Conservation (phyloP, 495 filamentous ascomycete species). For the Achaetomiella virescens region DNA sequence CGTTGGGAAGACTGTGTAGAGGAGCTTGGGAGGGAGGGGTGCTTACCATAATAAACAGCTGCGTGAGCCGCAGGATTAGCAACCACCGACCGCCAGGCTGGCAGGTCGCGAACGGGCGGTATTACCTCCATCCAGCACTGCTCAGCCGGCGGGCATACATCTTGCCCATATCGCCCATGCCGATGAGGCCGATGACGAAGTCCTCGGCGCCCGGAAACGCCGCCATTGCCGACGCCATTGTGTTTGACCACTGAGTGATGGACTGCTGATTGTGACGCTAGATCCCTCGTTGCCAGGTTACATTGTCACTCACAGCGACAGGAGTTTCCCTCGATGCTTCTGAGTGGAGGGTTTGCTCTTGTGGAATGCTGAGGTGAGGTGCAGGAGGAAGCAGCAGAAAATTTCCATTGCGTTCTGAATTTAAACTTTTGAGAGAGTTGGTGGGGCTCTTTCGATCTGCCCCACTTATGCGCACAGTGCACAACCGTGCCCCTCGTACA, state of each 20-base stretch:
- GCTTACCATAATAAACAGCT: conserved; percentile 17
- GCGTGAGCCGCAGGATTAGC: conserved; percentile 20
- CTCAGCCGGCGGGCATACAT: conserved; percentile 92
- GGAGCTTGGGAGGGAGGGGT: not conserved
- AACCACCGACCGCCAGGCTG: not conserved
- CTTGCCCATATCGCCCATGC: conserved; percentile 99
- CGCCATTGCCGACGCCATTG: conserved; percentile 17
- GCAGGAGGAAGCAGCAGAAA: not conserved
- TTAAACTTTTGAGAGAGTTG: not conserved
- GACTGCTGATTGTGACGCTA: conserved; percentile 2
- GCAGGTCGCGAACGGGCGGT: conserved; percentile 1
- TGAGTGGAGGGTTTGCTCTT: not conserved
- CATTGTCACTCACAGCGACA: conserved; percentile 5
- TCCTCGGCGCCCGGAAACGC: conserved; percentile 45
- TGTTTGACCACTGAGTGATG: not conserved
- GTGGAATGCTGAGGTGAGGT: not conserved
- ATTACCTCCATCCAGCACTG: conserved; percentile 91
- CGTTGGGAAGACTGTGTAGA: not conserved
- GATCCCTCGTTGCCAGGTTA: conserved; percentile 7
- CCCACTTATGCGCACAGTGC: not conserved
- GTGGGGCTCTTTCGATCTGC: not conserved
- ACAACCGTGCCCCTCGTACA: not conserved
- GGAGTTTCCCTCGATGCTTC: conserved; percentile 4
- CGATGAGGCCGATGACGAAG: conserved; percentile 84
- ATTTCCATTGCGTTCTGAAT: not conserved